Conservation (phyloP, 2,329 filamentous ascomycete species). For the Penicillium hesseltinei region DNA sequence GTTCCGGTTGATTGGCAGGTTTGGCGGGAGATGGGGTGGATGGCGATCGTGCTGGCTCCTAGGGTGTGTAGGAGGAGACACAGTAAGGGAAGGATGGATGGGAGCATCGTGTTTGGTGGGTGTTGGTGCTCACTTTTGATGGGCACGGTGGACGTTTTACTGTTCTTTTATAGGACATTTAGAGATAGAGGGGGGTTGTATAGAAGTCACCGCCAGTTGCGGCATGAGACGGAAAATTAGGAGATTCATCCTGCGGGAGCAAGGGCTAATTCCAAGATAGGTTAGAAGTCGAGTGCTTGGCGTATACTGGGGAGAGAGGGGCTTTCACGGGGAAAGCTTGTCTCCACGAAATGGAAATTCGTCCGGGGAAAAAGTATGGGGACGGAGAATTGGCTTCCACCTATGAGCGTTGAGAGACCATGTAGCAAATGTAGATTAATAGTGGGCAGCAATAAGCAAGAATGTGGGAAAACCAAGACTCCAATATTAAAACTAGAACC, state of each 20-base stretch:
- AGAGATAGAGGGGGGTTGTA: neutral
- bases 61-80: neutral
- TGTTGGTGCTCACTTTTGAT: neutral
- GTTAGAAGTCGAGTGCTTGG: neutral
- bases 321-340: constrained; percentile 12
- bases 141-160: neutral
- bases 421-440: neutral
- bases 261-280: neutral
- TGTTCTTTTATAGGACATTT: neutral
- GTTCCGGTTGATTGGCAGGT: constrained; percentile 26
- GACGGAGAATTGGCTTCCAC: constrained; percentile 27
- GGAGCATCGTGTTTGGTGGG: neutral
- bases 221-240: constrained; percentile 1
- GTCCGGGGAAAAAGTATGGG: constrained; percentile 7
- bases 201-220: neutral
- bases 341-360: constrained; percentile 15
- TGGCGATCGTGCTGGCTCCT: constrained; percentile 6
- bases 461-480: too few species aligned
- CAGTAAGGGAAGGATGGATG: neutral
- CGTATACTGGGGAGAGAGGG: neutral
- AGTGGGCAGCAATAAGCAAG: neutral
- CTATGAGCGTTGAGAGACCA: constrained; percentile 14
- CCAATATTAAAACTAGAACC: too few species aligned
- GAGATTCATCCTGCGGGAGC: neutral
- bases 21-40: constrained; percentile 12